Base-by-base conservation (phyloP, 148 eudicot species). In the Camellia japonica region DNA sequence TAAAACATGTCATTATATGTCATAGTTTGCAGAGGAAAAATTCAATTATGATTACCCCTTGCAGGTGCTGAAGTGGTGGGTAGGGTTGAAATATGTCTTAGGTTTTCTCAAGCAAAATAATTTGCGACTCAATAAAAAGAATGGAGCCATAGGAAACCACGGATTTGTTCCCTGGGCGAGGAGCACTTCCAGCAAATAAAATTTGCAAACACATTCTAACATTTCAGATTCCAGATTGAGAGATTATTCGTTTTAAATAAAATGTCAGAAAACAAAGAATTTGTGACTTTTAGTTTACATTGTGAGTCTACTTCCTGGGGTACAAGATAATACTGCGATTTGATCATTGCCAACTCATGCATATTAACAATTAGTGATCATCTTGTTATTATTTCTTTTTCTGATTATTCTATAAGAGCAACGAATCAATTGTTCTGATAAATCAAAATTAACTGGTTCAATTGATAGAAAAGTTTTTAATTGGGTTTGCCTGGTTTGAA, bases 31-130 rank as follows among this genome's bases (percentile, higher is more conserved):
- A 68, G 38, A 65, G 61, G 61, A 52, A 72, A 1, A 14, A 54
- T 49, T 41, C 61, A 72, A 52, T 54, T 10, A 43, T 6, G 61
- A 52, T 72, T 52, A 13, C 18, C 61, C 61, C 43, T 20, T 20
- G 41, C 42, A 61, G 71, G 76, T 79, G 66, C 76, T 62, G 43
- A 60, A 62, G 60, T 61, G 68, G 76, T 46, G 69, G 41, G 16
- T 19, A 6, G 73, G 38, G 38, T 44, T 30, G 72, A 41, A 51
- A 18, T 38, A 68, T 15, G 19, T 20, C 43, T 62, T 13, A 6
- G 20, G 20, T 63, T 66, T 10, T 64, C 13, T 14, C 9, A 20
- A 68, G 62, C 18, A 51, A 46, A 47, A 49, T 23, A 14, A 30
- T 1, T 14, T 11, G 20, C 3, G 23, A 62, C 60, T 71, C 43